Percentiles rank a stretch among this genome's conserved stretches.
These are phyloP conservation scores for Ocimum tenuiflorum DNA, from an alignment of 257 asterid genomes.

Conservation along the genomic window DNA sequence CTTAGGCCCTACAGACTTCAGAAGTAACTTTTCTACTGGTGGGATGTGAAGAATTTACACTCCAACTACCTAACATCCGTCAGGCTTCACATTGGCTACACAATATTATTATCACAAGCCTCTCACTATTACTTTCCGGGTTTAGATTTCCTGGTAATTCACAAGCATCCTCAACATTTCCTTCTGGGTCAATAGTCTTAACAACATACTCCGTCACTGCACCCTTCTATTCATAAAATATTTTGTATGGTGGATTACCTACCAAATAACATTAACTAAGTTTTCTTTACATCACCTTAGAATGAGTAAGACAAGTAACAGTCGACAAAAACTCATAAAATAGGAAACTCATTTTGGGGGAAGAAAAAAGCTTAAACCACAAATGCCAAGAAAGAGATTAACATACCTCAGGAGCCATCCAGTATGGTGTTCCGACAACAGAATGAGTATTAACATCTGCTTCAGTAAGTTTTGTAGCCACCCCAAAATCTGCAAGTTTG, in stretches of 20 bases:
- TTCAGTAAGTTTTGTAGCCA: conserved; percentile 91
- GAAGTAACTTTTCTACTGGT: too few species aligned
- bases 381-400: conserved; percentile 2
- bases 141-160: neutral
- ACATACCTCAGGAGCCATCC: conserved; percentile 99
- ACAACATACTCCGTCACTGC: neutral
- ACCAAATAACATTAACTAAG: neutral
- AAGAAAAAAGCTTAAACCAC: neutral
- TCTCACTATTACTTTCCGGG: too few species aligned
- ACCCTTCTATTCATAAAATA: neutral
- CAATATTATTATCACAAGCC: too few species aligned
- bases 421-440: conserved; percentile 98
- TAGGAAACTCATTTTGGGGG: neutral
- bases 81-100: too few species aligned
- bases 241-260: neutral
- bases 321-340: conserved; percentile 4
- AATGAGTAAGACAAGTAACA: neutral
- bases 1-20: too few species aligned
- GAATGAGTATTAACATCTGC: conserved; percentile 91
- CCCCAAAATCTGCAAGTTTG: conserved; percentile 99
- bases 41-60: too few species aligned
- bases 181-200: neutral
- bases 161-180: neutral
- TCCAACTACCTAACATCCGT: too few species aligned
- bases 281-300: neutral